Evolutionary conservation across 148 eudicot species (phyloP).

Genomic region (Silene conica): DNA sequence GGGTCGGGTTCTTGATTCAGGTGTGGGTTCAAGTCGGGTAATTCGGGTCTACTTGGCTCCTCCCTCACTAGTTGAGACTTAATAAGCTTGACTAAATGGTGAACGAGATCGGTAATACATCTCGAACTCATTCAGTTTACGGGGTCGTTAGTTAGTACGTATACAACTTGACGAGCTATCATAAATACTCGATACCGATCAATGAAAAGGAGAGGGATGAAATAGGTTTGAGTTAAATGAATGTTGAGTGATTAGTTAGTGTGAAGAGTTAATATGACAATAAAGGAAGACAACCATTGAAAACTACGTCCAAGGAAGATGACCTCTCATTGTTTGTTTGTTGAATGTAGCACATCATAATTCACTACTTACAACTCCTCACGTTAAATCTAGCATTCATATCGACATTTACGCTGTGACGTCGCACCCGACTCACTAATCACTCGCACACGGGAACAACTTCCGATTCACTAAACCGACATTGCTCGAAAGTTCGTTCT

Average conservation of each 20-base stretch:
- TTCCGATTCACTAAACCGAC: background rate
- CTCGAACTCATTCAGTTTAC: too few species aligned
- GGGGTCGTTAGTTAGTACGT: too few species aligned
- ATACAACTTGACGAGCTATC: background rate
- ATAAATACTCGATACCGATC: too few species aligned
- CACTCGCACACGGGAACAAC: background rate
- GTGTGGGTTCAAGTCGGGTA: too few species aligned
- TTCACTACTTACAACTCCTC: slow-evolving; percentile 7
- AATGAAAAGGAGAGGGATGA: background rate
- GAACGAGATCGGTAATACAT: too few species aligned
- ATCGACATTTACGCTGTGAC: slow-evolving; percentile 4
- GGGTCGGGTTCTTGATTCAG: too few species aligned
- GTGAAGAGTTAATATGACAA: background rate
- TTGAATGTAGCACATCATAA: slow-evolving; percentile 12
- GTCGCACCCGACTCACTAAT: background rate
- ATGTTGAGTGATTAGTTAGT: slow-evolving; percentile 1
- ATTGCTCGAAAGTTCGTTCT: background rate
- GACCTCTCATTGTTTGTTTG: slow-evolving; percentile 25
- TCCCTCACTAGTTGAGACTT: too few species aligned
- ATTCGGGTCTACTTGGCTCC: too few species aligned
- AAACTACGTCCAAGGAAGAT: slow-evolving; percentile 3
- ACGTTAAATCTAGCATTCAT: slow-evolving; percentile 7
- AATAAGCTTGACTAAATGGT: background rate
- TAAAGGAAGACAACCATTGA: slow-evolving; percentile 1
- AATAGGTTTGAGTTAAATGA: background rate